Base-by-base conservation (phyloP, 2,329 filamentous ascomycete genomes). In the Aciculosporium take region DNA sequence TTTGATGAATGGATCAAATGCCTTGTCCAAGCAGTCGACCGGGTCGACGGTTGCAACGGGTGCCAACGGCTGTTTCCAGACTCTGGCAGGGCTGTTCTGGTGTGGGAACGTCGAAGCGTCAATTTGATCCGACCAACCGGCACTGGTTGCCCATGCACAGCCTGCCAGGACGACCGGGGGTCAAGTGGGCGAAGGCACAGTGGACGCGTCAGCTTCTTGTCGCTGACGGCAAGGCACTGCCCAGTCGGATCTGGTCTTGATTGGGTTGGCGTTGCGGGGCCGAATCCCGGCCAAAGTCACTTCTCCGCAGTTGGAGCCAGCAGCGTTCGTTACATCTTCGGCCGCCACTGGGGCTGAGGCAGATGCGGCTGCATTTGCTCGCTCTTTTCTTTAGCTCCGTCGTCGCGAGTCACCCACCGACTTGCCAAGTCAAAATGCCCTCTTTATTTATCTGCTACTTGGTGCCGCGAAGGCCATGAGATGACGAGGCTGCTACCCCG, bases 1-100 rank as follows among this genome's bases (percentile, higher is more conserved):
- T 60, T n/a, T n/a, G n/a, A 56, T 58, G 53, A 56, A 58, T 56
- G 56, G 51, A 51, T 52, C 49, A 51, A 51, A 39, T 54, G 55
- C 53, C 52, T 56, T 53, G 49, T n/a, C n/a, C n/a, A n/a, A n/a
- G n/a, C n/a, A n/a, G n/a, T n/a, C n/a, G n/a, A n/a, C n/a, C n/a
- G n/a, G n/a, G n/a, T 24, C 24, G 32, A 35, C 13, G 32, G 31
- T 13, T 10, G n/a, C n/a, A n/a, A n/a, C n/a, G n/a, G n/a, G n/a
- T n/a, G n/a, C n/a, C n/a, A n/a, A n/a, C n/a, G 7, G 27, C n/a
- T 31, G n/a, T 17, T 31, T 31, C 29, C 29, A 31, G 29, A 31
- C 18, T 17, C n/a, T n/a, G n/a, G n/a, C n/a, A n/a, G n/a, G n/a
- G n/a, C n/a, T n/a, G n/a, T n/a, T n/a, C n/a, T n/a, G n/a, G n/a